A percentile compares a stretch with the other conserved stretches of the same genome.
Conservation (phyloP, 1,284 basidiomycete genomes). For the Cutaneotrichosporon sp. region DNA sequence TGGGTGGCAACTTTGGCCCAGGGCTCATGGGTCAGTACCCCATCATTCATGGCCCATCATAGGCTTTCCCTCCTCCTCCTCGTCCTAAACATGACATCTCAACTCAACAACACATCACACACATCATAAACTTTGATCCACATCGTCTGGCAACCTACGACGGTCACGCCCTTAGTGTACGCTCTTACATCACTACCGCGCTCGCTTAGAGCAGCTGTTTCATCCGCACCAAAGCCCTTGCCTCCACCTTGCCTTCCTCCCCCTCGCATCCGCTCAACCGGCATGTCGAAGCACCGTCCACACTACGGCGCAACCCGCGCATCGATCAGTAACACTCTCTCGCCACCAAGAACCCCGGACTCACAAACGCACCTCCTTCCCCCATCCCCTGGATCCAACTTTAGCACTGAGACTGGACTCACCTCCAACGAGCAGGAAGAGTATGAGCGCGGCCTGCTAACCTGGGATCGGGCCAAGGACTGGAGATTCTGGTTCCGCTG, state of each 20-base stretch:
- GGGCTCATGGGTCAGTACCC: not conserved
- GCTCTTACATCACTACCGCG: too few species aligned
- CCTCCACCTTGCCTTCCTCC: not conserved
- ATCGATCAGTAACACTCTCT: not conserved
- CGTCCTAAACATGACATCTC: too few species aligned
- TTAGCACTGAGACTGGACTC: slow-evolving; percentile 12
- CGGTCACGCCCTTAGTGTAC: too few species aligned
- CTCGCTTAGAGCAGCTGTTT: not conserved
- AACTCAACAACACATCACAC: too few species aligned
- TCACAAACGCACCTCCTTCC: not conserved
- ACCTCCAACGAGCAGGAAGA: slow-evolving; percentile 34
- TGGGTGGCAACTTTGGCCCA: not conserved
- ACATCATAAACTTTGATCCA: too few species aligned
- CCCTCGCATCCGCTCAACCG: not conserved
- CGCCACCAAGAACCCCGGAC: not conserved
- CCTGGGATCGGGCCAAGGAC: slow-evolving; percentile 29
- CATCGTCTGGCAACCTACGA: too few species aligned
- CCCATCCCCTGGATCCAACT: not conserved
- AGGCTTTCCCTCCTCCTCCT: too few species aligned
- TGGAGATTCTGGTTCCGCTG: slow-evolving; percentile 39
- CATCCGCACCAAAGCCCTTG: not conserved
- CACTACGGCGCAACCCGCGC: not conserved
- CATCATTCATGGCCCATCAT: not conserved
- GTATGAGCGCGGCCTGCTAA: slow-evolving; percentile 38
- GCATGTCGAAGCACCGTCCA: not conserved